Conservation (phyloP, 371 early-diverging fungal species). For the Zopfochytrium polystomum region DNA sequence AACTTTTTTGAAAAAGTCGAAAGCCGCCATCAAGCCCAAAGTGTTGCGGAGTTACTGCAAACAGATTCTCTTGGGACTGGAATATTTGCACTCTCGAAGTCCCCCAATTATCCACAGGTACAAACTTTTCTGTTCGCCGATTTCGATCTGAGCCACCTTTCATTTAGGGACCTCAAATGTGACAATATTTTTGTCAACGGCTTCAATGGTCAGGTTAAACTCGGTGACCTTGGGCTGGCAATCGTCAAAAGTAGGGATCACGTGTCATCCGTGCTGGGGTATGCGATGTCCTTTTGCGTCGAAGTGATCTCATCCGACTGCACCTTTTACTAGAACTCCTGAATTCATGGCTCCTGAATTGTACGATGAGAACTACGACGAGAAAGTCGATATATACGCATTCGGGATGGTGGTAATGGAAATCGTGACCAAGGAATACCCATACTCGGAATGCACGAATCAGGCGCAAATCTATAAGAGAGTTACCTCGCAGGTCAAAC, state of each 20-base stretch:
- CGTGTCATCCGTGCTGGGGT: constrained; percentile 62
- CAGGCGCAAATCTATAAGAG: constrained; percentile 83
- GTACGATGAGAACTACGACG: constrained; percentile 86
- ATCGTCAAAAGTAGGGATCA: constrained; percentile 60
- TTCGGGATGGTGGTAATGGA: constrained; percentile 89
- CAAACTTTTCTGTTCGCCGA: too few relatives aligned
- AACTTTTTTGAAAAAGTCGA: constrained; percentile 69
- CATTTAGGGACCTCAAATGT: constrained; percentile 48
- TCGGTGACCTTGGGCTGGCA: constrained; percentile 86
- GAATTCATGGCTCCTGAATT: constrained; percentile 93
- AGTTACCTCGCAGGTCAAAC: constrained; percentile 69
- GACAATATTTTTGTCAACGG: constrained; percentile 90
- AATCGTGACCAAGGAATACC: constrained; percentile 86
- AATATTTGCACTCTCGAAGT: constrained; percentile 73
- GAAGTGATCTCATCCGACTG: too few relatives aligned
- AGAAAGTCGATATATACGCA: constrained; percentile 88
- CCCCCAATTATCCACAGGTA: constrained; percentile 89
- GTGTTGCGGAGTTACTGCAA: constrained; percentile 77
- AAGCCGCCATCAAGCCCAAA: constrained; percentile 63
- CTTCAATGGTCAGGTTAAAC: constrained; percentile 83
- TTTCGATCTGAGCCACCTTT: neutral
- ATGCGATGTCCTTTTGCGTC: too few relatives aligned
- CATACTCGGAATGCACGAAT: constrained; percentile 84
- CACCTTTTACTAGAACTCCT: constrained; percentile 76
- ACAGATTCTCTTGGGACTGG: constrained; percentile 78